Percentiles rank a stretch among this genome's conserved stretches.
phyloP scores from a whole-genome alignment of 75 land plant genomes.

The Cryptomeria japonica region DNA sequence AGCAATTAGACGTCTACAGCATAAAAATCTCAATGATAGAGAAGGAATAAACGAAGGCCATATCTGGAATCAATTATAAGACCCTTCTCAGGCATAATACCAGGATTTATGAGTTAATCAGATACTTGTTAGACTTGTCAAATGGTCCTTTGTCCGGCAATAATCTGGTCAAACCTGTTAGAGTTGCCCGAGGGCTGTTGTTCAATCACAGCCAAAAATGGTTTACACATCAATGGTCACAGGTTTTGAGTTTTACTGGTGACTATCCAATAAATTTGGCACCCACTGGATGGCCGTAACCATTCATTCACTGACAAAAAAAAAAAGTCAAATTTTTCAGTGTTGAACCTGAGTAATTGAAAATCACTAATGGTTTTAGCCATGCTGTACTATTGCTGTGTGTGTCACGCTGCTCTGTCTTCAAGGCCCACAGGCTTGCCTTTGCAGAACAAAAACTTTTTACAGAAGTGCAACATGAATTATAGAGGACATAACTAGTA shows the following conservation, averaged over 20 bases:
- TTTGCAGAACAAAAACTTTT: background rate
- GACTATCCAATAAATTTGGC: no score
- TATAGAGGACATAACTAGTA: background rate
- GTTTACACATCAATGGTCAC: no score
- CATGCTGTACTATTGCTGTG: no score
- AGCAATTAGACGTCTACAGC: background rate
- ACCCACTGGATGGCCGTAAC: no score
- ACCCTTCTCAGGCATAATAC: background rate
- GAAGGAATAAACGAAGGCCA: background rate
- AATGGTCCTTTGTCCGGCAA: no score
- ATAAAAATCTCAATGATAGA: background rate
- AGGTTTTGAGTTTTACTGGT: no score
- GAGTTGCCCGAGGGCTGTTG: no score
- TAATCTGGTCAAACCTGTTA: background rate
- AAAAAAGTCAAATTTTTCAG: background rate
- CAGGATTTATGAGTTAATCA: background rate
- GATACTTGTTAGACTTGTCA: background rate
- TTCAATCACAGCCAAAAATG: no score
- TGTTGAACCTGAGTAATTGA: background rate
- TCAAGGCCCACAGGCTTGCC: background rate
- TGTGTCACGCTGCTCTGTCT: background rate
- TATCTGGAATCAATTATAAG: background rate
- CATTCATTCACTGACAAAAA: background rate
- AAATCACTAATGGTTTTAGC: background rate
- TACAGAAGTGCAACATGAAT: background rate